These are phyloP conservation scores for Plectosphaerella plurivora DNA, from an alignment of 2,329 filamentous ascomycete genomes.

Conservation along the genomic window DNA sequence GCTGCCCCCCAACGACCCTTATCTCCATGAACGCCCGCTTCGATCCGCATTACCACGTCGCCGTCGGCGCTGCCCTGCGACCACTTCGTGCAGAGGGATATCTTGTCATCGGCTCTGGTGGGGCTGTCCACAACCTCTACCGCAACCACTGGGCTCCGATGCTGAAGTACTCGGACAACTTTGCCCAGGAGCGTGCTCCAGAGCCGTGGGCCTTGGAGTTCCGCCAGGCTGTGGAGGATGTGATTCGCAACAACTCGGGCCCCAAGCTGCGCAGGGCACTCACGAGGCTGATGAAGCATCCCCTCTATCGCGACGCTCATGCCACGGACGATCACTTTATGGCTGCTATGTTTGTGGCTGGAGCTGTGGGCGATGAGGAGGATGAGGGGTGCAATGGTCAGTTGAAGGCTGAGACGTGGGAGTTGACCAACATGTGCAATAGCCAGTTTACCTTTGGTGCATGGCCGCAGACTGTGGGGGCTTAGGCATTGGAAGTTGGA, in stretches of 20 bases:
- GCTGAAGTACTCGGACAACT: slow-evolving; percentile 58
- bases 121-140: slow-evolving; percentile 67
- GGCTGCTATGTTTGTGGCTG: slow-evolving; percentile 59
- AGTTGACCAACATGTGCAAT: slow-evolving; percentile 62
- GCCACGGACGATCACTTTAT: slow-evolving; percentile 69
- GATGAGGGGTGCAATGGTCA: slow-evolving; percentile 36
- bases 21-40: slow-evolving; percentile 31
- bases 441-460: slow-evolving; percentile 52
- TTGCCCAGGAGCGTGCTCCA: slow-evolving; percentile 54
- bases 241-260: slow-evolving; percentile 39
- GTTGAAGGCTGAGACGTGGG: slow-evolving; percentile 60
- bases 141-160: slow-evolving; percentile 63
- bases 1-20: slow-evolving; percentile 59
- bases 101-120: slow-evolving; percentile 55
- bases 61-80: slow-evolving; percentile 52
- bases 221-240: slow-evolving; percentile 59
- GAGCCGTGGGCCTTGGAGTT: slow-evolving; percentile 61
- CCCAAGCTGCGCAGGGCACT: slow-evolving; percentile 49
- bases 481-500: not conserved
- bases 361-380: slow-evolving; percentile 43
- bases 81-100: slow-evolving; percentile 44
- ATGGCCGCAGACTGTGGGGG: slow-evolving; percentile 15
- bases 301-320: slow-evolving; percentile 61
- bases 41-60: slow-evolving; percentile 40
- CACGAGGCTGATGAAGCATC: slow-evolving; percentile 64